phyloP scores from a whole-genome alignment of 2,329 filamentous ascomycete species.

The Lecanicillium sp. region DNA sequence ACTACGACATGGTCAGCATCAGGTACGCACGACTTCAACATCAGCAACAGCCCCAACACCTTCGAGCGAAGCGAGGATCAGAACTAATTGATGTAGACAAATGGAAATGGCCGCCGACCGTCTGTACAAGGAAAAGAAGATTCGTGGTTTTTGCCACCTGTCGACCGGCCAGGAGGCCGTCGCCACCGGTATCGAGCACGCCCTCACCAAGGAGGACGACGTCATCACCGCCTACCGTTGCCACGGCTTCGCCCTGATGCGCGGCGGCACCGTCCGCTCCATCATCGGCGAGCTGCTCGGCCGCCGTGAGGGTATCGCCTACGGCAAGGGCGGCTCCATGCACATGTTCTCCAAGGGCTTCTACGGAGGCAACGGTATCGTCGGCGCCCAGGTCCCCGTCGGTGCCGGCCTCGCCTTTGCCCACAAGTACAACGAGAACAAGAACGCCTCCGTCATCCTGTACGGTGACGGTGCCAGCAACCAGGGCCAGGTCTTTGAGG shows the following conservation, averaged over 20 bases:
- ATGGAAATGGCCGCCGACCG: constrained; percentile 99
- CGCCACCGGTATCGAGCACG: constrained; percentile 93
- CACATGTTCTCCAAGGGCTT: constrained; percentile 99
- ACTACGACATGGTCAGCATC: constrained; percentile 92
- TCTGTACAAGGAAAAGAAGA: constrained; percentile 99
- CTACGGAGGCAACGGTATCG: constrained; percentile 98
- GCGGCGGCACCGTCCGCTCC: constrained; percentile 79
- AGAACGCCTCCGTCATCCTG: constrained; percentile 80
- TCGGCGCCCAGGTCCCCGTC: constrained; percentile 96
- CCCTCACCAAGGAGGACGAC: constrained; percentile 85
- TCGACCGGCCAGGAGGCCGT: constrained; percentile 98
- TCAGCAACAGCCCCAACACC: background rate
- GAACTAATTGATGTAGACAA: constrained; percentile 55
- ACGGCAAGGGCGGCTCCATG: constrained; percentile 99
- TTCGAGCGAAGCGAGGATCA: background rate
- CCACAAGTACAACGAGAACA: constrained; percentile 85
- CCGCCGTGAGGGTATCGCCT: constrained; percentile 91
- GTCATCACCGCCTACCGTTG: constrained; percentile 98
- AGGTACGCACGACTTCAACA: constrained; percentile 55
- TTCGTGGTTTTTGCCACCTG: constrained; percentile 98
- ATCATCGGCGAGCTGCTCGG: constrained; percentile 96
- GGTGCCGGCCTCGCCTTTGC: constrained; percentile 95
- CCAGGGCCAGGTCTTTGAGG: constrained; percentile 99
- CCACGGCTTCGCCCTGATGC: constrained; percentile 98
- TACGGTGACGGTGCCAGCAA: constrained; percentile 99